These are phyloP conservation scores for Tetrapisispora nanseiensis DNA, from an alignment of 805 yeast species.

Conservation along the genomic window DNA sequence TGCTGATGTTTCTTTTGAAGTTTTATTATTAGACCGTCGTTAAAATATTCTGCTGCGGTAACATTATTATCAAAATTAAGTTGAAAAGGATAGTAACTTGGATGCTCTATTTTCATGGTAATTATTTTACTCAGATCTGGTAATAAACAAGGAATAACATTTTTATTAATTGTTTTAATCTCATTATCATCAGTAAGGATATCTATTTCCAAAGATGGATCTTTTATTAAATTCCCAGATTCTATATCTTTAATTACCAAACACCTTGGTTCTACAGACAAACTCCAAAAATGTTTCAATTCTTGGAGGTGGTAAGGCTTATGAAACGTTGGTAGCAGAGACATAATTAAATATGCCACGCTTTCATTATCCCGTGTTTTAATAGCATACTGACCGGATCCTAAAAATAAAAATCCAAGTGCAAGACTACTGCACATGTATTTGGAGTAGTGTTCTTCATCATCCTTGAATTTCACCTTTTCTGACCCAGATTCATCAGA, in stretches of 20 bases:
- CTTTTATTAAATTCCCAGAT: constrained; percentile 44
- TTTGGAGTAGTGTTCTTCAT: constrained; percentile 47
- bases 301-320: constrained; percentile 61
- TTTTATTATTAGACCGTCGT: constrained; percentile 21
- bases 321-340: constrained; percentile 54
- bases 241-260: constrained; percentile 65
- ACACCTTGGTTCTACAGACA: constrained; percentile 74
- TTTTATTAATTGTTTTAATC: constrained; percentile 22
- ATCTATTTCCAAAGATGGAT: constrained; percentile 33
- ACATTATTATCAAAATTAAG: constrained; percentile 30
- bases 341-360: constrained; percentile 41
- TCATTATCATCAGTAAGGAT: constrained; percentile 25
- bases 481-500: background rate
- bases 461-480: constrained; percentile 17
- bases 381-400: constrained; percentile 87
- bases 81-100: constrained; percentile 43
- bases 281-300: constrained; percentile 80
- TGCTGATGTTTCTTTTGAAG: constrained; percentile 12
- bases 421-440: constrained; percentile 74
- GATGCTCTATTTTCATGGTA: constrained; percentile 37
- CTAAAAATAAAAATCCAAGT: constrained; percentile 78
- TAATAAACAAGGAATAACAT: constrained; percentile 56
- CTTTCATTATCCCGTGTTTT: constrained; percentile 41
- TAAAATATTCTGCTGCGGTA: constrained; percentile 17
- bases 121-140: constrained; percentile 47